Base-by-base conservation (phyloP, 1,284 basidiomycete species). In the Coriolopsis trogii region DNA sequence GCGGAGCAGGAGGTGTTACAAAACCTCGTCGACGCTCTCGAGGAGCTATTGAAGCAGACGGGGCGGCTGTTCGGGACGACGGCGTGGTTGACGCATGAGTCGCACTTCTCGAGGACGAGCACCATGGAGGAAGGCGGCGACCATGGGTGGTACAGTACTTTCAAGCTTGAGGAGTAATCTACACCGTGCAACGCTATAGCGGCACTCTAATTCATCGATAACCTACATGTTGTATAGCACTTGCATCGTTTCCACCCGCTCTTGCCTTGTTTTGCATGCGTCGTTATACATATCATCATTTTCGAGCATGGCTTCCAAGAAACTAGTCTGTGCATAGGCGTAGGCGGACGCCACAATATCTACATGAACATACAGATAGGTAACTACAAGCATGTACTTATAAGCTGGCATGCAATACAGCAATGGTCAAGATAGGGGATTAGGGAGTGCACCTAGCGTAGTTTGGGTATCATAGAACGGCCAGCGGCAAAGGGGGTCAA, bases 41-140 rank as follows among this genome's bases (percentile, higher is more conserved):
- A 81, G 44, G 68, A 70, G 41, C 55, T 80, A 24, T 62, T 78
- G 21, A 67, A 74, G 29, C 49, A 75, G 7, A 72, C 70, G 21
- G 71, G 76, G 2, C 63, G 72, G 43, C 59, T 80, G 20, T 79
- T 81, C 53, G 77, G 79, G 6, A 74, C 75, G 12, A 71, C 72
- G 6, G 65, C 73, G 15, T 80, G 78, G 77, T 59, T 76, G 59
- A 63, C 62, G 31, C 63, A 63, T 21, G 63, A 64, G 20, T 45
- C 60, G 13, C 60, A 59, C 33, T 58, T 60, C 46, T 64, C 63
- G 16, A 46, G 58, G 47, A 52, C 57, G 39, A 61, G 46, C 30
- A 64, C 56, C 49, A 37, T 63, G 24, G 63, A 65, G 37, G 60
- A 58, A 24, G 61, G 59, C n/a, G n/a, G n/a, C 13, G 55, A 59